Evolutionary conservation across 2,329 filamentous ascomycete species (phyloP), one percentile per base, ranked within the genome.

Genomic region (Cladophialophora chaetospira): DNA sequence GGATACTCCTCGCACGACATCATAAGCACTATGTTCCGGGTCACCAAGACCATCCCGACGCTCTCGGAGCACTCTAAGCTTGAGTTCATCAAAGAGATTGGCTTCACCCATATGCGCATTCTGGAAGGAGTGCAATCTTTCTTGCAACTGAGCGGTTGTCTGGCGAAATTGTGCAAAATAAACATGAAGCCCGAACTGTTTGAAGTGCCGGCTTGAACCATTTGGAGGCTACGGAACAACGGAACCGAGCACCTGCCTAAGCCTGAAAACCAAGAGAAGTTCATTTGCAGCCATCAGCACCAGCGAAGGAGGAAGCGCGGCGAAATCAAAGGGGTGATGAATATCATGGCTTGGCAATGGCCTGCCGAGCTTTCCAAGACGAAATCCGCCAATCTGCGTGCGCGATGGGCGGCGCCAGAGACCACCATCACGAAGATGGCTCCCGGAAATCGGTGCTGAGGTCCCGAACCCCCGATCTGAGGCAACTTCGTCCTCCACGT

Each of bases 1-100:
- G 94, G 94, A 11, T 99, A 99, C 76, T 96, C 91, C n/a, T 95
- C 91, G 66, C 93, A 99, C 76, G 94, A 99, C 73, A 96, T 99
- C 67, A 95, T 99, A 73, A 95, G 89, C 75, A 99, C 93, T 60
- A 99, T 99, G 94, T 97, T 99, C 80, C 87, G 88, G 69, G 94
- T 99, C 58, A 97, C 94, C 43, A 99, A 97, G 79, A 95, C 91
- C 1, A 91, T 97, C 58, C 89, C 90, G 1, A 91, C 88, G 1
- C 77, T 99, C 55, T 94, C 91, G 65, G 94, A 99, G 75, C 91
- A 97, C 73, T 86, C 91, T 13, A 97, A 97, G 77, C 79, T 99
- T 60, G 93, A 97, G 71, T 99, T 97, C 67, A 96, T 97, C 76
- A 93, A 91, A 76, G 94, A 97, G 76, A 99, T 99, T 73, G 94